Evolutionary conservation across 805 yeast genomes (phyloP), one percentile per base, ranked within the genome.

Genomic region (Metschnikowia amazonensis): DNA sequence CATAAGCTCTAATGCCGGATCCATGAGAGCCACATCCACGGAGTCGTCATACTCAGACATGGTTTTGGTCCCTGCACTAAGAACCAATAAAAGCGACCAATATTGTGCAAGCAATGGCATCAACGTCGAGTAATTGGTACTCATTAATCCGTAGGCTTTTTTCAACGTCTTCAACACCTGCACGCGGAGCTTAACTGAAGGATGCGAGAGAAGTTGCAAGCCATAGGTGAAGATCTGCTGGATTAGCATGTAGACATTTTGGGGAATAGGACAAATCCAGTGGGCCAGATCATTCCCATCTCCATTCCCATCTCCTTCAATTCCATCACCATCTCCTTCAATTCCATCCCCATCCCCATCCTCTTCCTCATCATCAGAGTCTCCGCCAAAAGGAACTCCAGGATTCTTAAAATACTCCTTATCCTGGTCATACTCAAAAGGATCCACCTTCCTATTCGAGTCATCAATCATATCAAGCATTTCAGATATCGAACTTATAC

Each of bases 211-310:
- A 28, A 79, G 70, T 47, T 87, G 68, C 44, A 86, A 85, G 5
- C 92, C 84, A 59, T 89, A 87, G 5, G 71, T 75, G 43, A 81
- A 70, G 3, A 92, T 80, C 44, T 79, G 78, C 36, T 81, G 77
- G 1, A 86, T 64, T 2, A 82, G 66, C 32, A 64, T 60, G 60
- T 87, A 92, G 0, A 84, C 66, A 2, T 72, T 65, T 33, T 75
- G 67, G 0, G 95, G 86, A 0, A 90, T 67, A 0, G 82, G 81
- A 0, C 92, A 83, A 0, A 59, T 53, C 97, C 97, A 89, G 13
- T 23, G 25, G 3, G 4, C 24, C 6, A 21, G 6, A 21, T 21
- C 38, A 13, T 24, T 28, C 5, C 39, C 45, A 18, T 54, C 59
- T 8, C 13, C 13, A 11, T 48, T 43, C 4, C 48, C 51, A 1